Percentiles rank a stretch among this genome's conserved stretches.
These are phyloP conservation scores for Acanthochlamys bracteata DNA, from an alignment of 106 monocot genomes.

Conservation along the genomic window DNA sequence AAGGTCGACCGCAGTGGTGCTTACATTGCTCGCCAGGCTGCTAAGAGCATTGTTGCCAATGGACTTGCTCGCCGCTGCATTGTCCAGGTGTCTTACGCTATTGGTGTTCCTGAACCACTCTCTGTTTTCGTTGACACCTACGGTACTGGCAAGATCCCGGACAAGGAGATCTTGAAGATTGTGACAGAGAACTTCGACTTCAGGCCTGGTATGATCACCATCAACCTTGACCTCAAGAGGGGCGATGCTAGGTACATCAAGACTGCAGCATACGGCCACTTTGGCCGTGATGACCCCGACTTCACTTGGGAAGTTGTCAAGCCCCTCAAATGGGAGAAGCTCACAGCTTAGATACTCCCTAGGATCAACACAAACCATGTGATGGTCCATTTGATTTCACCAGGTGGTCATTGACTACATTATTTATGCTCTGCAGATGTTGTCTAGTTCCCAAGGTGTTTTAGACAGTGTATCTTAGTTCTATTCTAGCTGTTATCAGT, in stretches of 20 bases:
- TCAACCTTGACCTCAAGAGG: slow-evolving; percentile 13
- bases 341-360: neutral
- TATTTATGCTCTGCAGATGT: neutral
- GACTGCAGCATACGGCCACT: slow-evolving; percentile 11
- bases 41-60: slow-evolving; percentile 10
- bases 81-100: slow-evolving; percentile 13
- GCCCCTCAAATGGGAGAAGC: slow-evolving; percentile 16
- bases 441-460: neutral
- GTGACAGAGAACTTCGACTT: slow-evolving; percentile 14
- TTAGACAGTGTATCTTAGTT: no score
- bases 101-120: slow-evolving; percentile 14
- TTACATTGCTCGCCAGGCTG: slow-evolving; percentile 8
- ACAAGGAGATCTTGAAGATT: slow-evolving; percentile 17
- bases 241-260: slow-evolving; percentile 6
- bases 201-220: slow-evolving; percentile 14
- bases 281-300: slow-evolving; percentile 10
- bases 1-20: slow-evolving; percentile 12
- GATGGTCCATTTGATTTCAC: neutral
- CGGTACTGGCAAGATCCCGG: slow-evolving; percentile 13
- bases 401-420: slow-evolving; percentile 1
- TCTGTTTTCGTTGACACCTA: slow-evolving; percentile 15
- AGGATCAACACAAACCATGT: neutral
- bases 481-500: no score
- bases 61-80: slow-evolving; percentile 14
- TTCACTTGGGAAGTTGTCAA: slow-evolving; percentile 14